phyloP scores from a whole-genome alignment of 495 filamentous ascomycete species.

The Saxispiralis lemnorum region DNA sequence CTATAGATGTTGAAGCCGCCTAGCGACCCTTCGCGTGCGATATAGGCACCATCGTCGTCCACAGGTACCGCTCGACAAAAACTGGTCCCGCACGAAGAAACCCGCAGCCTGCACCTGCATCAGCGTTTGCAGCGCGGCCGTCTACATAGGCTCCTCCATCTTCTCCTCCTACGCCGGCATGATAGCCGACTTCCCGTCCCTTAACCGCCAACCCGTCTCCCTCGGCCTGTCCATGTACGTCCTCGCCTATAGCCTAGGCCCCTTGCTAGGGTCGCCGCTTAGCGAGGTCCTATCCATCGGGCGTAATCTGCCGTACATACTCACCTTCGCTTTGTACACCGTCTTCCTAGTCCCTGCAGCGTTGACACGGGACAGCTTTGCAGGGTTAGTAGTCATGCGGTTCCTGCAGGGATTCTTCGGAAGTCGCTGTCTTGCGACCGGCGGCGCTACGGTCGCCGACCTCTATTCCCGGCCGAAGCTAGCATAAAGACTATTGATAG shows the following conservation, averaged over 20 bases:
- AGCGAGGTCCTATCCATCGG: slow-evolving; percentile 31
- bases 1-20: no score
- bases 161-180: slow-evolving; percentile 26
- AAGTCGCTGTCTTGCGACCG: slow-evolving; percentile 34
- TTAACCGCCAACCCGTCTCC: slow-evolving; percentile 25
- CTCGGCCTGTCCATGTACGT: slow-evolving; percentile 38
- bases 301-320: slow-evolving; percentile 30
- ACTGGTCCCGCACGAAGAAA: slow-evolving; percentile 14
- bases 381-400: slow-evolving; percentile 32
- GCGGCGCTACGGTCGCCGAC: slow-evolving; percentile 38
- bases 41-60: slow-evolving; percentile 21
- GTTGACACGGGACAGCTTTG: slow-evolving; percentile 31
- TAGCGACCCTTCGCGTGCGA: no score
- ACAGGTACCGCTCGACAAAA: neutral
- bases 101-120: slow-evolving; percentile 18
- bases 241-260: slow-evolving; percentile 33
- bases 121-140: slow-evolving; percentile 26
- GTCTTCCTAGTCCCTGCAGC: slow-evolving; percentile 33
- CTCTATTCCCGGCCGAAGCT: slow-evolving; percentile 37
- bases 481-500: slow-evolving; percentile 36
- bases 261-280: slow-evolving; percentile 30
- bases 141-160: slow-evolving; percentile 34
- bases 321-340: slow-evolving; percentile 31
- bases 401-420: slow-evolving; percentile 41
- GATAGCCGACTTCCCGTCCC: slow-evolving; percentile 28